phyloP scores from a whole-genome alignment of 2,329 filamentous ascomycete genomes.

The Exophiala alcalophila region DNA sequence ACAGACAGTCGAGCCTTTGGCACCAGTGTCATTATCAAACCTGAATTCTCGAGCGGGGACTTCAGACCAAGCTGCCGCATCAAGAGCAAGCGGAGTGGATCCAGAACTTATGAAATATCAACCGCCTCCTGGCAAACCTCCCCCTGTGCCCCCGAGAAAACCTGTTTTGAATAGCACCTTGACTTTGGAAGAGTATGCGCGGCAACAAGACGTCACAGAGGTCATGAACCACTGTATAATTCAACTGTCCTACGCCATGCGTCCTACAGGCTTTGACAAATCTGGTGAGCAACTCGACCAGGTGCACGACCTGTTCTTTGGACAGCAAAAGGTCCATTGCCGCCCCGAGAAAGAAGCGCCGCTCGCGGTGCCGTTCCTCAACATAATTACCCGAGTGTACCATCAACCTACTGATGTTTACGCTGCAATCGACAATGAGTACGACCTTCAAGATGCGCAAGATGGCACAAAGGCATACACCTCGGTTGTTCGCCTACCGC shows the following conservation, averaged over 20 bases:
- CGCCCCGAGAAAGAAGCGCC: conserved; percentile 28
- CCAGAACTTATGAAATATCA: conserved; percentile 27
- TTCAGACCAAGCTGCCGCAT: conserved; percentile 20
- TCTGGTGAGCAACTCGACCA: conserved; percentile 76
- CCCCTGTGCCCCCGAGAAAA: conserved; percentile 57
- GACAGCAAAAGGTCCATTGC: conserved; percentile 33
- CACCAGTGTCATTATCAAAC: conserved; percentile 29
- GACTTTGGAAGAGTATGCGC: conserved; percentile 51
- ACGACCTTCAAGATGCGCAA: conserved; percentile 73
- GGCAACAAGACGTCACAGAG: conserved; percentile 94
- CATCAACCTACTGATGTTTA: conserved; percentile 65
- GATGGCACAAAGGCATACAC: conserved; percentile 63
- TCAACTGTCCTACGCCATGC: conserved; percentile 84
- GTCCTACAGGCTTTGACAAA: conserved; percentile 61
- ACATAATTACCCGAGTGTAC: conserved; percentile 53
- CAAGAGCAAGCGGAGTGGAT: conserved; percentile 11
- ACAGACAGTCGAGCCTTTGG: conserved; percentile 34
- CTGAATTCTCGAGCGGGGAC: conserved; percentile 29
- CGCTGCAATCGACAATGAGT: conserved; percentile 78
- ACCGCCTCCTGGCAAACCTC: conserved; percentile 43
- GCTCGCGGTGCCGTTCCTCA: conserved; percentile 53
- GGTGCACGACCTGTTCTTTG: conserved; percentile 64
- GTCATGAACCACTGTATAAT: conserved; percentile 91
- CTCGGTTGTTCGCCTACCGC: conserved; percentile 72
- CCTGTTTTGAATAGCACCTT: conserved; percentile 20